Base-by-base conservation (phyloP, 140 eudicot genomes). In the Oenanthe javanica region DNA sequence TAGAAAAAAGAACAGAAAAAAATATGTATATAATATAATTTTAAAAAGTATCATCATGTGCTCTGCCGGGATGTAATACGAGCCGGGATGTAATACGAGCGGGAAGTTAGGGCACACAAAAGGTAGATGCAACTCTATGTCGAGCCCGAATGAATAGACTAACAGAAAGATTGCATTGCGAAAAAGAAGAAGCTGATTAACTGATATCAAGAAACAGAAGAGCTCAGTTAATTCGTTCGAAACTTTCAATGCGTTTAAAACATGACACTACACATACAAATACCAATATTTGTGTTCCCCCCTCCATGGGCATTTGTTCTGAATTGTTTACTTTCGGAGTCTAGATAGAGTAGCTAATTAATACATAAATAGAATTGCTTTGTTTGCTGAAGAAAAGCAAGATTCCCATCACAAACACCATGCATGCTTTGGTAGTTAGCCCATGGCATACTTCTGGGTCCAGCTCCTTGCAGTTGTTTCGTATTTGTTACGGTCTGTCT, bases 361-460 rank as follows among this genome's bases (percentile, higher is more conserved):
- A 48, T 79, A 79, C 67, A 67, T 69, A 49, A 38, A 79, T 27
- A 48, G 36, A 36, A 79, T 67, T 70, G 43, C 67, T 9, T 79
- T 12, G 16, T 48, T 6, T 76, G 15, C 31, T 36, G 25, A 76
- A 47, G 27, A 79, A 66, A 66, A 36, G 50, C 48, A 51, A 9
- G 47, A 70, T 25, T n/a, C 57, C 77, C 67, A 72, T 47, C 67
- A 27, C 27, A 67, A 74, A 67, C 38, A 50, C 40, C 66, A 79
- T 31, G 21, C 12, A 23, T 4, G 21, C 47, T 42, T 36, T 13
- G 1, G 75, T 19, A 12, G 23, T 79, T 69, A 79, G 51, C 82
- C 82, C 82, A 79, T 79, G 77, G 77, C 82, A 49, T 79, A 79
- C 77, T 79, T 79, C 47, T 79, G 82, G 77, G 82, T 79, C 82